phyloP scores from a whole-genome alignment of 2,329 filamentous ascomycete species.

The Ophiostoma pallidulum region DNA sequence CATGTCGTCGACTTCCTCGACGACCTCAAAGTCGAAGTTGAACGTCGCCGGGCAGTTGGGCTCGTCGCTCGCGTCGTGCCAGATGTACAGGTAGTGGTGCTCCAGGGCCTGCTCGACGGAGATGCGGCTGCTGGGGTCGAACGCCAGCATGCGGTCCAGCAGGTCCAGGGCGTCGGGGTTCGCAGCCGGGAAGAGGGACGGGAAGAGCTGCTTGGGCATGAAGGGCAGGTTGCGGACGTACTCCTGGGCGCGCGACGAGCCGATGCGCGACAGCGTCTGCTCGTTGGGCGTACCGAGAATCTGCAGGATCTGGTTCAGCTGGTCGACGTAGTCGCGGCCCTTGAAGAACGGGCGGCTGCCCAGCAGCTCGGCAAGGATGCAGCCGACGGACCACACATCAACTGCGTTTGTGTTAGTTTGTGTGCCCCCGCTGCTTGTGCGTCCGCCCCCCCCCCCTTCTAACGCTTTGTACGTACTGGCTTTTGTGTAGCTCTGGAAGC shows the following conservation, averaged over 20 bases:
- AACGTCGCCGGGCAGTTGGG: slow-evolving; percentile 88
- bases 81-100: slow-evolving; percentile 93
- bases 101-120: slow-evolving; percentile 91
- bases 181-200: slow-evolving; percentile 79
- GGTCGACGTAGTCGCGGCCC: slow-evolving; percentile 96
- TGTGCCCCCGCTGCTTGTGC: too few relatives aligned
- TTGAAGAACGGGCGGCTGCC: slow-evolving; percentile 98
- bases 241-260: slow-evolving; percentile 90
- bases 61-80: slow-evolving; percentile 96
- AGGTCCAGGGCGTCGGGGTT: slow-evolving; percentile 95
- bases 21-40: slow-evolving; percentile 97
- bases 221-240: slow-evolving; percentile 94
- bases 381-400: slow-evolving; percentile 98
- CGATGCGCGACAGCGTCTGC: slow-evolving; percentile 86
- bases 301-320: slow-evolving; percentile 98
- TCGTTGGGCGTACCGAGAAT: slow-evolving; percentile 96
- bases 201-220: slow-evolving; percentile 91
- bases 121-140: slow-evolving; percentile 89
- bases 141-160: slow-evolving; percentile 93
- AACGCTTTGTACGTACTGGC: slow-evolving; percentile 79
- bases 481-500: slow-evolving; percentile 99
- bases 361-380: slow-evolving; percentile 90
- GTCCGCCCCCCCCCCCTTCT: too few relatives aligned
- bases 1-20: slow-evolving; percentile 92
- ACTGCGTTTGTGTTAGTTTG: too few relatives aligned